These are phyloP conservation scores for Barnettozyma wickerhamii DNA, from an alignment of 805 yeast genomes.

Conservation along the genomic window DNA sequence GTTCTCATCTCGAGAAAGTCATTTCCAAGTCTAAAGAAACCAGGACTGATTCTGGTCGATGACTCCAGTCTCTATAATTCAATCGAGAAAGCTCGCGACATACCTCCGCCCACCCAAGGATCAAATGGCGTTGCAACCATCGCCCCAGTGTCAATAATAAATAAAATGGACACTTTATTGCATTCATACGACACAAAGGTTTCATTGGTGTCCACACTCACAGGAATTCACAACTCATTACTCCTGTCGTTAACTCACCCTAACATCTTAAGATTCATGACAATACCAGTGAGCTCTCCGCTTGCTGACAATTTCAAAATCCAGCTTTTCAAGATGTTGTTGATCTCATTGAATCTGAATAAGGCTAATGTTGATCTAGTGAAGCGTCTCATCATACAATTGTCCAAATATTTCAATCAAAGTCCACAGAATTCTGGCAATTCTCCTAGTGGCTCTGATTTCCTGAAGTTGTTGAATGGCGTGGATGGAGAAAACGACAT, in stretches of 20 bases:
- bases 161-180: constrained; percentile 4
- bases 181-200: constrained; percentile 37
- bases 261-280: constrained; percentile 50
- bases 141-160: neutral
- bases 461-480: neutral
- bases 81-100: neutral
- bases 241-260: constrained; percentile 54
- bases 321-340: constrained; percentile 39
- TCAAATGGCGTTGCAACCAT: neutral
- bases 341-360: constrained; percentile 43
- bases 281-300: constrained; percentile 35
- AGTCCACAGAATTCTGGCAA: neutral
- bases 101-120: neutral
- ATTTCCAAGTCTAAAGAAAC: constrained; percentile 16
- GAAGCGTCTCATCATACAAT: constrained; percentile 38
- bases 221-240: constrained; percentile 47
- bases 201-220: constrained; percentile 46
- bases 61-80: constrained; percentile 18
- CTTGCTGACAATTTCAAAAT: constrained; percentile 34
- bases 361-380: constrained; percentile 11
- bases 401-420: constrained; percentile 41
- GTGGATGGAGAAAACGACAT: neutral
- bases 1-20: constrained; percentile 33
- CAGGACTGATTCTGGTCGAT: constrained; percentile 31
- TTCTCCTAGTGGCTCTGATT: neutral